These are phyloP conservation scores for Trichosanthes truncata DNA, from an alignment of 306 rosid genomes.

Conservation along the genomic window DNA sequence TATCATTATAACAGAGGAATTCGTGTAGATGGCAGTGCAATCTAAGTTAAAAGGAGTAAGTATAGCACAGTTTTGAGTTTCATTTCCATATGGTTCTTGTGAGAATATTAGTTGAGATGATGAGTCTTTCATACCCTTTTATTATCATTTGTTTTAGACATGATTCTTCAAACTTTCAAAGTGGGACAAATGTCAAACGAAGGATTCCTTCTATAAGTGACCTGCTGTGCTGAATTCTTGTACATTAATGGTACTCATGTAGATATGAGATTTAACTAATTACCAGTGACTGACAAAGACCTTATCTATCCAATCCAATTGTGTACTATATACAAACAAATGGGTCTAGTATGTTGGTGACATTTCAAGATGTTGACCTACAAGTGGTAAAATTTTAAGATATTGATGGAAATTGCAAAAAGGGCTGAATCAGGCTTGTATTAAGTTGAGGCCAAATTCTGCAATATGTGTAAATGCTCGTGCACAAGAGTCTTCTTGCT, in stretches of 20 bases:
- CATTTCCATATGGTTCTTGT: neutral
- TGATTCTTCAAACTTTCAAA: neutral
- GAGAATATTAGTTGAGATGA: slow-evolving; percentile 1
- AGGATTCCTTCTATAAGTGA: neutral
- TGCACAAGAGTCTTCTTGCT: no score
- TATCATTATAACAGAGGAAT: neutral
- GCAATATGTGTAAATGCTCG: neutral
- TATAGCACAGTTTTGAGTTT: neutral
- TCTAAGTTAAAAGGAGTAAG: neutral
- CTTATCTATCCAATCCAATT: no score
- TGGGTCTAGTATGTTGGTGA: no score
- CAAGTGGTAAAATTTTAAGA: no score
- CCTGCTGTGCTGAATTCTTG: neutral
- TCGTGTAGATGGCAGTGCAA: neutral
- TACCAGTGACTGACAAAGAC: neutral
- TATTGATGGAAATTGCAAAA: no score
- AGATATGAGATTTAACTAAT: neutral
- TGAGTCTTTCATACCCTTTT: neutral
- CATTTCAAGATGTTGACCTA: no score
- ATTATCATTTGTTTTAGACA: neutral
- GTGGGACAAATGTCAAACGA: neutral
- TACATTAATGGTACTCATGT: neutral
- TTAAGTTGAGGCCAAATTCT: no score
- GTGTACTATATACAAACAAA: no score
- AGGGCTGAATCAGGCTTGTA: no score